These are phyloP conservation scores for Schizothecium vesticola DNA, from an alignment of 495 filamentous ascomycete species.

Conservation along the genomic window DNA sequence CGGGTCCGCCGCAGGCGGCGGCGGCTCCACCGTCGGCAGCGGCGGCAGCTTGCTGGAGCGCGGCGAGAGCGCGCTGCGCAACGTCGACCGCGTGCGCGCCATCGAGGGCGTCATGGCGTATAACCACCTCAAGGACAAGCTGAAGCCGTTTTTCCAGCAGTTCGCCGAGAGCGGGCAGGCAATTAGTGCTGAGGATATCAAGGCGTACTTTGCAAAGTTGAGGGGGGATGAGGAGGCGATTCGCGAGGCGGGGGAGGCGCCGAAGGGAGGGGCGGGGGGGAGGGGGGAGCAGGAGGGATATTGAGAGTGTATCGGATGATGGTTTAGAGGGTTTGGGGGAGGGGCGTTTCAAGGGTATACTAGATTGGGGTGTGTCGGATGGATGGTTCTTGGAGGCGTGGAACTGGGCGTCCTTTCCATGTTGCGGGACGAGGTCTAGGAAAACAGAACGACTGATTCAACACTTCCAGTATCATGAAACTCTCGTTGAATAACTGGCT, in stretches of 20 bases:
- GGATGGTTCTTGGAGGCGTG: background rate
- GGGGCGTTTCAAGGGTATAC: background rate
- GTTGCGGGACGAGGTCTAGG: background rate
- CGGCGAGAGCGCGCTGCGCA: constrained; percentile 83
- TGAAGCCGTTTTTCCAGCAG: constrained; percentile 85
- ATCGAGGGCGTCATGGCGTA: constrained; percentile 98
- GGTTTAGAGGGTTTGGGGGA: background rate
- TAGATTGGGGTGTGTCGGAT: background rate
- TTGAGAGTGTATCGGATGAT: constrained; percentile 20
- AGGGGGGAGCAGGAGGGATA: constrained; percentile 59
- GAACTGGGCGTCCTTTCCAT: background rate
- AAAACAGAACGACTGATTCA: background rate
- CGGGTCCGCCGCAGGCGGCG: constrained; percentile 42
- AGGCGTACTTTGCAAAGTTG: constrained; percentile 88
- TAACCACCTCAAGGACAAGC: constrained; percentile 87
- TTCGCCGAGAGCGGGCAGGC: constrained; percentile 85
- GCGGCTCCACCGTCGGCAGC: constrained; percentile 43
- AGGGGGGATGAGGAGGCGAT: constrained; percentile 71
- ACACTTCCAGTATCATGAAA: background rate
- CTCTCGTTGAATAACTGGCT: background rate
- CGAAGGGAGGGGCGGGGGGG: constrained; percentile 35
- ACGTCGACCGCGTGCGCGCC: constrained; percentile 82
- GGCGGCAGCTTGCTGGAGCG: constrained; percentile 79
- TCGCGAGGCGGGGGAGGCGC: constrained; percentile 42
- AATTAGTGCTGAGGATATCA: constrained; percentile 91